Percentiles rank a stretch among this genome's conserved stretches.
Evolutionary conservation across 2,329 filamentous ascomycete genomes (phyloP).

Genomic region (Cordyceps tenuipes): DNA sequence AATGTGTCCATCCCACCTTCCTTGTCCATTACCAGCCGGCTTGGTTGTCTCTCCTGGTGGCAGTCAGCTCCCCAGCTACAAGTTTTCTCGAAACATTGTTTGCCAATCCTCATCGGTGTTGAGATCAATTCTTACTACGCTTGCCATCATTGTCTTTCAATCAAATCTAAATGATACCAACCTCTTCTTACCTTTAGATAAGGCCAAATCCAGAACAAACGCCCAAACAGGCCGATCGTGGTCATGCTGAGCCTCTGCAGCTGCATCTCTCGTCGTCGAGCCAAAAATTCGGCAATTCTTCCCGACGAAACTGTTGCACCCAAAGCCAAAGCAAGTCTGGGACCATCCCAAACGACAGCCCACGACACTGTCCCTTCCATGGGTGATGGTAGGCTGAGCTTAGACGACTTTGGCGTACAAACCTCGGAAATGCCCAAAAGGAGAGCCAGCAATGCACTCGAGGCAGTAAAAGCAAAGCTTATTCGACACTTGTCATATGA

Average conservation of each 20-base stretch:
- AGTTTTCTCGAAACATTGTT: neutral
- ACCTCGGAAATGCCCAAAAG: constrained; percentile 20
- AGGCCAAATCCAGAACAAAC: neutral
- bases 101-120: neutral
- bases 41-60: neutral
- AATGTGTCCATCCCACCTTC: neutral
- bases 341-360: neutral
- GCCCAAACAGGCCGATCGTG: neutral
- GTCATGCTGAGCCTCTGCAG: constrained; percentile 8
- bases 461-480: constrained; percentile 36
- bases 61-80: neutral
- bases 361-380: neutral
- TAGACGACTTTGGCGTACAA: constrained; percentile 34
- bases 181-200: neutral
- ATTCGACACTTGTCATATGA: constrained; percentile 39
- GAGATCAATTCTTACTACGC: neutral
- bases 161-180: neutral
- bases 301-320: neutral
- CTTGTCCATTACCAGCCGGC: neutral
- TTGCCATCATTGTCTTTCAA: neutral
- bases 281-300: neutral
- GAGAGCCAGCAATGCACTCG: constrained; percentile 33
- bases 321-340: neutral
- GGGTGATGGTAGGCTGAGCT: constrained; percentile 24
- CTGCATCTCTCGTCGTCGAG: constrained; percentile 1